These are phyloP conservation scores for Colletotrichum noveboracense DNA, from an alignment of 2,329 filamentous ascomycete species.

Conservation along the genomic window DNA sequence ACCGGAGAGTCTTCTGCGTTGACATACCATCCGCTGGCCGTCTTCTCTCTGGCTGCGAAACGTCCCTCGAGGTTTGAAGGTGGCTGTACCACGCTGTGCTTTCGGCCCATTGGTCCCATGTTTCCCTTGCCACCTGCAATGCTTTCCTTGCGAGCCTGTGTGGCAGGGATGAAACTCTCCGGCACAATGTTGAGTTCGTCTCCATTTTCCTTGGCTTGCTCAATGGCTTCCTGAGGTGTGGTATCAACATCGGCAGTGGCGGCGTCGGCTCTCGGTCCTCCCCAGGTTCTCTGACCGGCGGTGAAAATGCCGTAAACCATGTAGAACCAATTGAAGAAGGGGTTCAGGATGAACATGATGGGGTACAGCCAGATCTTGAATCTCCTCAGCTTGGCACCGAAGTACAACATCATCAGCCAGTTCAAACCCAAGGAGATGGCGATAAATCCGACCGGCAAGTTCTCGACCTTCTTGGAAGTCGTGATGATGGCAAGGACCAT, in stretches of 20 bases:
- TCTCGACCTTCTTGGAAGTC: conserved; percentile 77
- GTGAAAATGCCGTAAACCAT: conserved; percentile 98
- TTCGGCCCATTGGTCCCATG: conserved; percentile 46
- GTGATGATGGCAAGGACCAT: conserved; percentile 87
- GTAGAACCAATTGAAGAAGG: conserved; percentile 98
- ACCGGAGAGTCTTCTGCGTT: conserved; percentile 65
- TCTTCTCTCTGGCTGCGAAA: conserved; percentile 74
- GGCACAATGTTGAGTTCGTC: conserved; percentile 91
- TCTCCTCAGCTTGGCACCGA: conserved; percentile 82
- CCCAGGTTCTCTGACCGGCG: conserved; percentile 93
- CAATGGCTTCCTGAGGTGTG: conserved; percentile 82
- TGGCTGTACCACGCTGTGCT: conserved; percentile 70
- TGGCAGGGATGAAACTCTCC: conserved; percentile 76
- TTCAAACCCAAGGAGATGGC: conserved; percentile 91
- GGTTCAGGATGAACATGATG: conserved; percentile 93
- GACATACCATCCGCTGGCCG: conserved; percentile 72
- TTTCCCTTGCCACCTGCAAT: conserved; percentile 30
- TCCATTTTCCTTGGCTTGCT: conserved; percentile 76
- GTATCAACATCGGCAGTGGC: conserved; percentile 77
- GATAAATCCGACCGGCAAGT: conserved; percentile 92
- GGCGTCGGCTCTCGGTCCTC: conserved; percentile 89
- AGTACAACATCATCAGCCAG: conserved; percentile 96
- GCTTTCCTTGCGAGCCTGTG: conserved; percentile 52
- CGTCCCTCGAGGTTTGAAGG: conserved; percentile 77
- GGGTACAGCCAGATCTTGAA: conserved; percentile 97